Percentiles rank a stretch among this genome's conserved stretches.
Conservation (phyloP, 805 yeast genomes). For the Ogataea nonfermentans region DNA sequence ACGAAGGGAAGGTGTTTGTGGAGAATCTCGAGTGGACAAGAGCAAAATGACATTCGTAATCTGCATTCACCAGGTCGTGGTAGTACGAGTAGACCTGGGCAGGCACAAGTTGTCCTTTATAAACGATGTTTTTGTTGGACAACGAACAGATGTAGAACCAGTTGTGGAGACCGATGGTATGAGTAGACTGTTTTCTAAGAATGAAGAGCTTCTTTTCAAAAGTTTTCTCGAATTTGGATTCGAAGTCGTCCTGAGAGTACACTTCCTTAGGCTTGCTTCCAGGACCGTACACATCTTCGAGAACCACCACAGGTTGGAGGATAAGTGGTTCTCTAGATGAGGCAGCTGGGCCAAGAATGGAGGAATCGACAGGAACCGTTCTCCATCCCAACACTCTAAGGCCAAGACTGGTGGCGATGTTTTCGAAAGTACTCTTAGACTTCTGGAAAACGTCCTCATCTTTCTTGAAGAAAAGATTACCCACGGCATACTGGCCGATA, state of each 20-base stretch:
- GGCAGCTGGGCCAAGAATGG: conserved; percentile 93
- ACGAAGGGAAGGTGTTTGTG: conserved; percentile 98
- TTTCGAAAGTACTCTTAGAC: conserved; percentile 75
- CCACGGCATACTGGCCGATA: conserved; percentile 88
- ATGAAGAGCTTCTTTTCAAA: conserved; percentile 85
- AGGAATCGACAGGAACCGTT: conserved; percentile 89
- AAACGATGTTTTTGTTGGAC: conserved; percentile 84
- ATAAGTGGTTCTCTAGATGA: conserved; percentile 88
- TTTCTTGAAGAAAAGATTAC: conserved; percentile 90
- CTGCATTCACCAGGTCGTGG: conserved; percentile 87
- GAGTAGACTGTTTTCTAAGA: conserved; percentile 85
- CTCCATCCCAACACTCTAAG: conserved; percentile 93
- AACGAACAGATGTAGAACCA: conserved; percentile 97
- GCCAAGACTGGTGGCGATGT: conserved; percentile 72
- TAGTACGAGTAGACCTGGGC: conserved; percentile 93
- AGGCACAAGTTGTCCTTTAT: conserved; percentile 97
- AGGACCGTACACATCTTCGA: conserved; percentile 47
- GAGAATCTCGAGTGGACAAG: conserved; percentile 96
- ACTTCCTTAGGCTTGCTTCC: conserved; percentile 35
- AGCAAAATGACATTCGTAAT: conserved; percentile 93
- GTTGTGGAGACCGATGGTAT: conserved; percentile 88
- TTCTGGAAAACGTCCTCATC: conserved; percentile 68
- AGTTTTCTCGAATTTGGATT: conserved; percentile 50
- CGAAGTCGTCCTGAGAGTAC: conserved; percentile 52
- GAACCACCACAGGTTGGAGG: conserved; percentile 89